Base-by-base conservation (phyloP, 202 grass and related monocot species). In the Zoysia matrella region DNA sequence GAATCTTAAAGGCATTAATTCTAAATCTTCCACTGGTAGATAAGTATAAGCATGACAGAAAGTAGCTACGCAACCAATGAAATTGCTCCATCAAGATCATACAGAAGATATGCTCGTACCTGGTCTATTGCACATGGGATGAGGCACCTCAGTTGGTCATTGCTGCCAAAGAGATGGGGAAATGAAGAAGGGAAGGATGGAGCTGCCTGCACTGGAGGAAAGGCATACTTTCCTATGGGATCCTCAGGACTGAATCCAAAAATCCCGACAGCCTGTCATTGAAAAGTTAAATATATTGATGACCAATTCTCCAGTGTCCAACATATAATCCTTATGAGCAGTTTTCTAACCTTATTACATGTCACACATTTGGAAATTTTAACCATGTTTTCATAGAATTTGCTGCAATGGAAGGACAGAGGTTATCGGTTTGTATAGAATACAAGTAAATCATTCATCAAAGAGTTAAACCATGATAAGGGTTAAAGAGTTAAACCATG, bases 171-270 rank as follows among this genome's bases (percentile, higher is more conserved):
- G 80, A 92, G 87, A 75, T 98, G 92, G 6, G 95, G 95, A 91
- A 98, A 98, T 60, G 92, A 93, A 82, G 86, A 93, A 85, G 95
- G 90, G 63, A 98, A 98, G 81, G 92, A 98, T 77, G 95, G 95
- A 49, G 82, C 95, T 57, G 95, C 95, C 75, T 98, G 96, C 60
- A 98, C 89, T 50, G 91, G 86, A 85, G 96, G 96, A 90, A 98
- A 98, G 71, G 85, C 83, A 69, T 80, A 83, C 89, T 98, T 98
- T 77, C 96, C 96, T 75, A 94, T 93, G 81, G 93, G 89, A 85
- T 98, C 96, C 71, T 98, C 96, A 70, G 76, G 83, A 74, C 68
- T 89, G 70, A 98, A 95, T 39, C 96, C 96, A 95, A 95, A 98
- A 86, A 95, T 98, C 62, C 89, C 96, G 15, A 90, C 85, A 85